Percentiles rank a stretch among this genome's conserved stretches.
phyloP scores from a whole-genome alignment of 2,329 filamentous ascomycete genomes.

The Penicillium sp. region DNA sequence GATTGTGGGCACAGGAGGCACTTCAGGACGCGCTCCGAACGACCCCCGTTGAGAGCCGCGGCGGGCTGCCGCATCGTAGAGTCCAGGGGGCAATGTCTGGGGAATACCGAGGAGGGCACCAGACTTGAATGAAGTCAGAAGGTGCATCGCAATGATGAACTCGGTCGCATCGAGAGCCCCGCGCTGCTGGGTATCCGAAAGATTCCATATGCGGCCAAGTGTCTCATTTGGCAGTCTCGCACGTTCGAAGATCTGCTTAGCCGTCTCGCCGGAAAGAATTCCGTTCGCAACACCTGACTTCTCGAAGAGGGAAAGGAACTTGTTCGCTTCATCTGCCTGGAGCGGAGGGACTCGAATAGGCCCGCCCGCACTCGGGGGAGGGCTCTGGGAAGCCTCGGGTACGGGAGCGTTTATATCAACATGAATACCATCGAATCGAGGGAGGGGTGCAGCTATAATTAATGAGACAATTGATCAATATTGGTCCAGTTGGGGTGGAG shows the following conservation, averaged over 20 bases:
- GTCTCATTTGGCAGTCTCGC: slow-evolving; percentile 87
- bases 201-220: slow-evolving; percentile 92
- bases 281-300: slow-evolving; percentile 79
- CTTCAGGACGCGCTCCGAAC: slow-evolving; percentile 57
- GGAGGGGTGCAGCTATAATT: slow-evolving; percentile 72
- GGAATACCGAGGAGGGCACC: slow-evolving; percentile 80
- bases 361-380: slow-evolving; percentile 54
- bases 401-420: slow-evolving; percentile 48
- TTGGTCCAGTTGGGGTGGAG: neutral
- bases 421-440: slow-evolving; percentile 82
- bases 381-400: slow-evolving; percentile 54
- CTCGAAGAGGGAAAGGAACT: slow-evolving; percentile 90
- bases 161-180: slow-evolving; percentile 85
- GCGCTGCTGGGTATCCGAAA: slow-evolving; percentile 91
- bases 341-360: slow-evolving; percentile 87
- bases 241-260: slow-evolving; percentile 94
- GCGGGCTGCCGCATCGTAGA: slow-evolving; percentile 88
- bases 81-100: slow-evolving; percentile 75
- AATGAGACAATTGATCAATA: slow-evolving; percentile 13
- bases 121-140: slow-evolving; percentile 88
- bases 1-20: slow-evolving; percentile 67
- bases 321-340: slow-evolving; percentile 82
- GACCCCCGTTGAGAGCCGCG: slow-evolving; percentile 58
- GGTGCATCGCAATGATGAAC: slow-evolving; percentile 98
- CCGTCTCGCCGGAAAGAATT: slow-evolving; percentile 78